These are phyloP conservation scores for Geotrichum phurueaensis DNA, from an alignment of 1,139 yeast species.

Conservation along the genomic window DNA sequence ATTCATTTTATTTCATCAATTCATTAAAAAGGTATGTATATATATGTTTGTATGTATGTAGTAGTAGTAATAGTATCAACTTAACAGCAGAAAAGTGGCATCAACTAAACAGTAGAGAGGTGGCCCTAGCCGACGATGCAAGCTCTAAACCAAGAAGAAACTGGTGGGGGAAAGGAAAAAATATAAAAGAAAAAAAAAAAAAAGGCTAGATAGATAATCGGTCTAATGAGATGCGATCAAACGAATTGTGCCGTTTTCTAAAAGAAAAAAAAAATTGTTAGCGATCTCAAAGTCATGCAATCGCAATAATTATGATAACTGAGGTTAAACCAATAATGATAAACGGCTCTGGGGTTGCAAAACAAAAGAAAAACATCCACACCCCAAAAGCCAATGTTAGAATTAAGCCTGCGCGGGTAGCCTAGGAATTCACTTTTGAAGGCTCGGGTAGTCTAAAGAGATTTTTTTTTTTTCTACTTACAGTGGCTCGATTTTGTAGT, in stretches of 20 bases:
- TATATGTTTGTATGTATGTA: neutral
- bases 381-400: neutral
- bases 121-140: no score
- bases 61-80: no score
- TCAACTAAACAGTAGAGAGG: neutral
- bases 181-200: neutral
- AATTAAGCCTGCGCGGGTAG: neutral
- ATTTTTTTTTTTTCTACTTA: constrained; percentile 8
- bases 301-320: no score
- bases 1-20: neutral
- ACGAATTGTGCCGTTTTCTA: constrained; percentile 25
- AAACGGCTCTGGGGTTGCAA: neutral
- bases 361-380: neutral
- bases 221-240: constrained; percentile 31
- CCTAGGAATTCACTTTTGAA: no score
- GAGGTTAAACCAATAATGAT: no score
- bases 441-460: no score
- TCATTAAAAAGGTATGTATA: neutral
- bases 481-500: constrained; percentile 30
- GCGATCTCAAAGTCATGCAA: neutral
- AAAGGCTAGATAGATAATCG: constrained; percentile 26
- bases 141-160: no score
- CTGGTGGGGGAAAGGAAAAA: no score
- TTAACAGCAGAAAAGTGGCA: no score
- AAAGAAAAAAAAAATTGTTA: neutral